These are phyloP conservation scores for Pyrenochaeta sp. DNA, from an alignment of 2,329 filamentous ascomycete species.

Conservation along the genomic window DNA sequence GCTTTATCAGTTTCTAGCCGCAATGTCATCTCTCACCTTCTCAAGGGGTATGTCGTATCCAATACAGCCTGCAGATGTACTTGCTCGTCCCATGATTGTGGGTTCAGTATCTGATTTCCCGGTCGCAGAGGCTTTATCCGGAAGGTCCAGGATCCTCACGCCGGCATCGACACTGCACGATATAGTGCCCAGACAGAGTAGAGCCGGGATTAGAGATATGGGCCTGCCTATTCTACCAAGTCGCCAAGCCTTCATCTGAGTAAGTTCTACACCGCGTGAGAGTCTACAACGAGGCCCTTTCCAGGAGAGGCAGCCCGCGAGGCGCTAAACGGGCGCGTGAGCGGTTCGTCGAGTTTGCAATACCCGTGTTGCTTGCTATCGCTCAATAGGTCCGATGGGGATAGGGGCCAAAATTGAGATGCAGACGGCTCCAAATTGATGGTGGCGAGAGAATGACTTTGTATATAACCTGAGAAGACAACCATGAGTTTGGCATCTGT, in stretches of 20 bases:
- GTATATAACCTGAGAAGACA: conserved; percentile 20
- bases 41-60: background rate
- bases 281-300: conserved; percentile 10
- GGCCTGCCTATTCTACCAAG: conserved; percentile 28
- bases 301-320: conserved; percentile 22
- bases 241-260: conserved; percentile 22
- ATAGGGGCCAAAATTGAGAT: conserved; percentile 2
- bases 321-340: conserved; percentile 10
- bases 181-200: conserved; percentile 25
- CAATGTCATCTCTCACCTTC: background rate
- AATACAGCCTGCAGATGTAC: background rate
- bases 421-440: conserved; percentile 1
- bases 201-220: conserved; percentile 11
- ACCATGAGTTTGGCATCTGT: conserved; percentile 6
- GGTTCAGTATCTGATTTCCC: conserved; percentile 11
- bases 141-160: conserved; percentile 21
- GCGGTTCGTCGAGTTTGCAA: conserved; percentile 6
- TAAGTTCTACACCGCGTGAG: conserved; percentile 10
- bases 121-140: conserved; percentile 14
- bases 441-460: conserved; percentile 6
- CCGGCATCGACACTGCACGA: conserved; percentile 9
- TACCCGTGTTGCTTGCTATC: conserved; percentile 8
- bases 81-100: conserved; percentile 4
- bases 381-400: background rate
- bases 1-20: background rate